Conservation (phyloP, 1,284 basidiomycete species). For the Malassezia vespertilionis region DNA sequence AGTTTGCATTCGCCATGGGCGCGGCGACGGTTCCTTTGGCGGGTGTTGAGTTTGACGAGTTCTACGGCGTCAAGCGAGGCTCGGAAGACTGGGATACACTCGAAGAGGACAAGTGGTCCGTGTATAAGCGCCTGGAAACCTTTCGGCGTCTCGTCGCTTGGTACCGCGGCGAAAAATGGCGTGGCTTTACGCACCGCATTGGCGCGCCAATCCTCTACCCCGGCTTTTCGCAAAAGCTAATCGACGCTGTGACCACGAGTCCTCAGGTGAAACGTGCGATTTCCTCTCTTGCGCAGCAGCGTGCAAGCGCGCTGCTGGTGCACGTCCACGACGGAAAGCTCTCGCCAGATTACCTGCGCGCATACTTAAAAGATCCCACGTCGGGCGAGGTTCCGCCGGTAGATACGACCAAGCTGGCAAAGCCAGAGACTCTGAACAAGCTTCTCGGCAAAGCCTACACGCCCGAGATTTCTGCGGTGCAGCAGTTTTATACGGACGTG, state of each 20-base stretch:
- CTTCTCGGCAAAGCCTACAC: neutral
- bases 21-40: too few relatives aligned
- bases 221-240: constrained; percentile 28
- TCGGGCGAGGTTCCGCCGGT: neutral
- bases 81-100: constrained; percentile 1
- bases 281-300: neutral
- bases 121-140: neutral
- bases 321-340: constrained; percentile 2
- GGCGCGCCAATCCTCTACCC: constrained; percentile 36
- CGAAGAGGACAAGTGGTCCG: neutral
- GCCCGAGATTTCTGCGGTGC: neutral
- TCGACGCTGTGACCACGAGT: constrained; percentile 29
- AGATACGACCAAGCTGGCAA: neutral
- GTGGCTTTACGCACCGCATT: constrained; percentile 38
- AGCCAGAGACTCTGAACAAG: neutral
- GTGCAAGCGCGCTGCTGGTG: neutral
- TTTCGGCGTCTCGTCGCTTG: constrained; percentile 35
- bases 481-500: constrained; percentile 1
- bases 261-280: constrained; percentile 35
- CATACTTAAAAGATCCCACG: neutral
- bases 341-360: neutral
- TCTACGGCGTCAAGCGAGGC: neutral
- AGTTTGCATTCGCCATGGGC: too few relatives aligned
- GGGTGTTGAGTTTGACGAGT: too few relatives aligned
- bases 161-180: constrained; percentile 36